Conservation (phyloP, 2,329 filamentous ascomycete species). For the Colletotrichum sp. region DNA sequence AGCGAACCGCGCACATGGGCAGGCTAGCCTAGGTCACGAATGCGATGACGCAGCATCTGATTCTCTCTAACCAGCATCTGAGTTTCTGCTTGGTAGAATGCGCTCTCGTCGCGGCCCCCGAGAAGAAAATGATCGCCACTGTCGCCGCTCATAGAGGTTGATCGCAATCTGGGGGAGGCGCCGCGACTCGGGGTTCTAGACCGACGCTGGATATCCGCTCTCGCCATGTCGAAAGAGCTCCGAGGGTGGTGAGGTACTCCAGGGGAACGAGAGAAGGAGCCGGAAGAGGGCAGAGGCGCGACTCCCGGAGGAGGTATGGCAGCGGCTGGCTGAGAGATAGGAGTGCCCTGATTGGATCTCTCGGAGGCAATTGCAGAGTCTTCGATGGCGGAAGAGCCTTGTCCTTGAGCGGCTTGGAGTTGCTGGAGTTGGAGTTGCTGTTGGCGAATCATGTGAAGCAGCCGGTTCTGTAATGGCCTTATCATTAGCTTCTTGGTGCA, state of each 20-base stretch:
- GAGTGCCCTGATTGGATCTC: conserved; percentile 44
- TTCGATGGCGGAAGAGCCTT: conserved; percentile 50
- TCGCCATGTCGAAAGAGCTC: conserved; percentile 64
- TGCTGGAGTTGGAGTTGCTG: conserved; percentile 75
- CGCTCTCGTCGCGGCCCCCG: conserved; percentile 73
- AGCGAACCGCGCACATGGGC: neutral
- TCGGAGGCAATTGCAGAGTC: conserved; percentile 54
- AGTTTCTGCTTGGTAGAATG: conserved; percentile 83
- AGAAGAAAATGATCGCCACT: conserved; percentile 64
- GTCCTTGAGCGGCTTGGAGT: conserved; percentile 51
- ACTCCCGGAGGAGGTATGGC: conserved; percentile 18
- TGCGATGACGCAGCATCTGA: conserved; percentile 79
- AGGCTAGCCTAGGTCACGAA: conserved; percentile 71
- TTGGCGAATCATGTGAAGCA: conserved; percentile 77
- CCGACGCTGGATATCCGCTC: conserved; percentile 59
- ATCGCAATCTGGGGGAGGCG: conserved; percentile 60
- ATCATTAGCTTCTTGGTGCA: conserved; percentile 19
- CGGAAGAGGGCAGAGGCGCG: conserved; percentile 39
- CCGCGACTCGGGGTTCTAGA: conserved; percentile 65
- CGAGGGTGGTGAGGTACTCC: conserved; percentile 53
- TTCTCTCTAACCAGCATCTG: conserved; percentile 81
- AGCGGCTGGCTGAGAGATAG: conserved; percentile 35
- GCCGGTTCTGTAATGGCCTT: conserved; percentile 62
- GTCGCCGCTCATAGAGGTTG: conserved; percentile 64
- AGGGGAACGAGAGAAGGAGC: conserved; percentile 58